A percentile compares a stretch with the other conserved stretches of the same genome.
Conservation (phyloP, 148 eudicot genomes). For the Vaccinium vitisidaea region DNA sequence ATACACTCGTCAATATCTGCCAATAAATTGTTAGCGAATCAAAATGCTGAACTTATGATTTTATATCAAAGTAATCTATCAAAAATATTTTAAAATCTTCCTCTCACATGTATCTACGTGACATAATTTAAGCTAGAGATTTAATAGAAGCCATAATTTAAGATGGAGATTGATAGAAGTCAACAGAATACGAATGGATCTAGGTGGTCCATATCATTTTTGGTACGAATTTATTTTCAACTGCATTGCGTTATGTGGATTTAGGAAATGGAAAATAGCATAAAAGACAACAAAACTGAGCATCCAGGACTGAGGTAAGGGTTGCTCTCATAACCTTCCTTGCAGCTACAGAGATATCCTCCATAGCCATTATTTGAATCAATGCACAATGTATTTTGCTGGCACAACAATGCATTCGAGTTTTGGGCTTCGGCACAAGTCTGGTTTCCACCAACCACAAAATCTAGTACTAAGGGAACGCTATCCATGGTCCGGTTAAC, state of each 20-base stretch:
- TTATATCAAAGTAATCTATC: too few relatives aligned
- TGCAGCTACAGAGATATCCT: constrained; percentile 13
- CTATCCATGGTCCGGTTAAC: not conserved
- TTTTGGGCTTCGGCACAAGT: constrained; percentile 29
- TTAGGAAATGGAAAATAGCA: not conserved
- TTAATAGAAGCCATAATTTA: too few relatives aligned
- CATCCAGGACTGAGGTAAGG: constrained; percentile 28
- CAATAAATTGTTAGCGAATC: not conserved
- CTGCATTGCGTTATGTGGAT: too few relatives aligned
- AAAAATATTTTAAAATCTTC: too few relatives aligned
- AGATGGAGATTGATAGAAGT: too few relatives aligned
- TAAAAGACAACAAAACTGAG: constrained; percentile 6
- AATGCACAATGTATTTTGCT: constrained; percentile 20
- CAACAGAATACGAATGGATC: too few relatives aligned
- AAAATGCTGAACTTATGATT: too few relatives aligned
- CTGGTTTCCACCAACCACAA: constrained; percentile 28
- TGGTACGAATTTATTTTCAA: too few relatives aligned
- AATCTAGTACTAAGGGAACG: constrained; percentile 39
- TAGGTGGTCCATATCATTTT: too few relatives aligned
- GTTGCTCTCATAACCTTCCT: constrained; percentile 24
- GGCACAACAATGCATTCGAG: not conserved
- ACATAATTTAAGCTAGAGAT: too few relatives aligned
- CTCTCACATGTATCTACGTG: too few relatives aligned
- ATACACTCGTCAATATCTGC: constrained; percentile 21
- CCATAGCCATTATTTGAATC: constrained; percentile 13